Percentiles rank a stretch among this genome's conserved stretches.
These are phyloP conservation scores for Leishmania guyanensis DNA, from an alignment of 208 protist species.

Conservation along the genomic window DNA sequence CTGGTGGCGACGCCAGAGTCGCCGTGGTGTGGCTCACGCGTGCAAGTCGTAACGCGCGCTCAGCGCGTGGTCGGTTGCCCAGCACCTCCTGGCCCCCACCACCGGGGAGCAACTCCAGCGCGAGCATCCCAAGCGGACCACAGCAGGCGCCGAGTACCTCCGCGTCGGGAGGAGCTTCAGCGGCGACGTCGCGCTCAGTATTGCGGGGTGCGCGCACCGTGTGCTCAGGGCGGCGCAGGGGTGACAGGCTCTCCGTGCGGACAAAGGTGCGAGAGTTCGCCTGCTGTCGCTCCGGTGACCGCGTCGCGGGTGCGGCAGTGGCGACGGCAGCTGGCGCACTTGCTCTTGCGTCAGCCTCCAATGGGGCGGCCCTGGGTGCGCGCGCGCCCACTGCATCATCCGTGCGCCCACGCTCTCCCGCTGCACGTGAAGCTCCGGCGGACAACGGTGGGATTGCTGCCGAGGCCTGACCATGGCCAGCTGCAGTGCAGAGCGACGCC, in stretches of 20 bases:
- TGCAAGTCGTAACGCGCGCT: neutral
- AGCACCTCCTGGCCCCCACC: neutral
- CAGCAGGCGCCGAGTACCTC: neutral
- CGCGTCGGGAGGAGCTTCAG: neutral
- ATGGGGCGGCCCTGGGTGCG: neutral
- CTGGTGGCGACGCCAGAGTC: neutral
- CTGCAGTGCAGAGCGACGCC: neutral
- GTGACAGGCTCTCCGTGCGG: conserved; percentile 20
- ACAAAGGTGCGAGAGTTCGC: neutral
- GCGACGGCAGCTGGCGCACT: neutral
- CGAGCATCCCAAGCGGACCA: neutral
- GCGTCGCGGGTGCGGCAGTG: neutral
- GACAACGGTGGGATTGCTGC: neutral
- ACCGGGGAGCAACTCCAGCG: neutral
- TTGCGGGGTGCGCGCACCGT: neutral
- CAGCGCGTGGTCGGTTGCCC: neutral
- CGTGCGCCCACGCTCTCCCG: neutral
- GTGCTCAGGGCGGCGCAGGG: neutral
- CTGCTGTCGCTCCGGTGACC: neutral
- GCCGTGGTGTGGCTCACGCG: neutral
- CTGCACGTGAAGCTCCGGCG: neutral
- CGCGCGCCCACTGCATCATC: neutral
- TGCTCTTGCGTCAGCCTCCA: neutral
- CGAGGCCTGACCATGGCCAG: neutral
- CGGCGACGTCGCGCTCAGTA: neutral